These are phyloP conservation scores for Penicillium capsulatum DNA, from an alignment of 2,329 filamentous ascomycete species.

Conservation along the genomic window DNA sequence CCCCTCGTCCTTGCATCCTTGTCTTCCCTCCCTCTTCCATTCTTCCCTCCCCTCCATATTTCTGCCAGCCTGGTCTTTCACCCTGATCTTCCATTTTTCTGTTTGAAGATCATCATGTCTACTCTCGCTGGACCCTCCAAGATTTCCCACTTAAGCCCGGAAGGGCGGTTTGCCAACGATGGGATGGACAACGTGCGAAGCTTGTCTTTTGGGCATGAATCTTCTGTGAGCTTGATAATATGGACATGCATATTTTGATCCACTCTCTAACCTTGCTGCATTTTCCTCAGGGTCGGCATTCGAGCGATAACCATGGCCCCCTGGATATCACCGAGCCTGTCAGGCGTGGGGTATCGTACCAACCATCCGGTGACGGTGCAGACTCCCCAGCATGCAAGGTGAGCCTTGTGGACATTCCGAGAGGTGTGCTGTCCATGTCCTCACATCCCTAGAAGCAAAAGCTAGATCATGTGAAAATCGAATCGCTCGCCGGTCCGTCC, in stretches of 20 bases:
- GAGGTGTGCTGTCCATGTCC: conserved; percentile 10
- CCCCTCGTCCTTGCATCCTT: neutral
- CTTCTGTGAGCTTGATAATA: conserved; percentile 24
- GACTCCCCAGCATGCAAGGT: conserved; percentile 38
- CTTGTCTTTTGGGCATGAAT: conserved; percentile 22
- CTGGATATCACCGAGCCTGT: conserved; percentile 33
- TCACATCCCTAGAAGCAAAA: conserved; percentile 48
- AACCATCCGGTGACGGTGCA: conserved; percentile 18
- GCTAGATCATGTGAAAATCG: conserved; percentile 36
- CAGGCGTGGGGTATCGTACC: conserved; percentile 34
- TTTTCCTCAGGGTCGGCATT: conserved; percentile 22
- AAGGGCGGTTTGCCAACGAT: conserved; percentile 19
- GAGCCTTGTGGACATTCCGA: conserved; percentile 12
- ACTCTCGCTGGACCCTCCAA: conserved; percentile 25
- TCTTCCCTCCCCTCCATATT: neutral
- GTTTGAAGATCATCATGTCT: conserved; percentile 23
- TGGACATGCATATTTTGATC: neutral
- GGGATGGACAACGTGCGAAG: conserved; percentile 14
- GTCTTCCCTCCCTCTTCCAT: neutral
- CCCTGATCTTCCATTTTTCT: neutral
- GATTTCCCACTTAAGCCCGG: conserved; percentile 23
- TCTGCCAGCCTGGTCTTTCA: no score
- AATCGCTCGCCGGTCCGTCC: conserved; percentile 25
- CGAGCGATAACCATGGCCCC: conserved; percentile 21
- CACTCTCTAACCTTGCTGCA: conserved; percentile 3